Conservation (phyloP, 2,329 filamentous ascomycete species). For the Rhynchosporium secalis region DNA sequence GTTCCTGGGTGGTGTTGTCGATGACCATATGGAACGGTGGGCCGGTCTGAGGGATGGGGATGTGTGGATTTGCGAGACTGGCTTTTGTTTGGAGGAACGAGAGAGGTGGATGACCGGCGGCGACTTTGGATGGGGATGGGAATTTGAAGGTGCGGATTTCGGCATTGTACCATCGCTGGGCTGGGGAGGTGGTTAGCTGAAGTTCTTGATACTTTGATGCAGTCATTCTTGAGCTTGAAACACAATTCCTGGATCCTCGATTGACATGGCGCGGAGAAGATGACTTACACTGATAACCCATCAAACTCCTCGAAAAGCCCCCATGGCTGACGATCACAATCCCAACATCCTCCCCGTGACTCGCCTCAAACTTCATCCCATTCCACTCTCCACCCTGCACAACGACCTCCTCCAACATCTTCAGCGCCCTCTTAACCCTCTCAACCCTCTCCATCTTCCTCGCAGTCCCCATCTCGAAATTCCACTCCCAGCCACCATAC, state of each 20-base stretch:
- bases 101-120: background rate
- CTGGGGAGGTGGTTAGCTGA: background rate
- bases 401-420: slow-evolving; percentile 4
- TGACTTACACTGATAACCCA: slow-evolving; percentile 6
- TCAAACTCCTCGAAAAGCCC: slow-evolving; percentile 15
- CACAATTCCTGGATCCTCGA: background rate
- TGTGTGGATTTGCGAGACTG: background rate
- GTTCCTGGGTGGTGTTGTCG: slow-evolving; percentile 2
- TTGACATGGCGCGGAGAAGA: background rate
- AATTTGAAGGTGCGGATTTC: slow-evolving; percentile 8
- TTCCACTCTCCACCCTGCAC: slow-evolving; percentile 20
- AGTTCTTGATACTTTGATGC: background rate
- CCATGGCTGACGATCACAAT: slow-evolving; percentile 22
- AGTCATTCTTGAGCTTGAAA: too few relatives aligned
- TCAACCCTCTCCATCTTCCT: background rate
- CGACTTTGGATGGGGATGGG: background rate
- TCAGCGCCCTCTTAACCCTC: slow-evolving; percentile 13
- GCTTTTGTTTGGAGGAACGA: background rate
- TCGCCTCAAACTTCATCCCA: slow-evolving; percentile 5
- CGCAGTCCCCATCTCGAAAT: background rate
- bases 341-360: slow-evolving; percentile 13
- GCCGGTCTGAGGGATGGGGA: background rate
- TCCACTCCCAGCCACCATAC: slow-evolving; percentile 9
- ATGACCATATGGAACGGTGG: background rate
- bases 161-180: background rate